Evolutionary conservation across 306 rosid species (phyloP).

Genomic region (Luffa acutangula): DNA sequence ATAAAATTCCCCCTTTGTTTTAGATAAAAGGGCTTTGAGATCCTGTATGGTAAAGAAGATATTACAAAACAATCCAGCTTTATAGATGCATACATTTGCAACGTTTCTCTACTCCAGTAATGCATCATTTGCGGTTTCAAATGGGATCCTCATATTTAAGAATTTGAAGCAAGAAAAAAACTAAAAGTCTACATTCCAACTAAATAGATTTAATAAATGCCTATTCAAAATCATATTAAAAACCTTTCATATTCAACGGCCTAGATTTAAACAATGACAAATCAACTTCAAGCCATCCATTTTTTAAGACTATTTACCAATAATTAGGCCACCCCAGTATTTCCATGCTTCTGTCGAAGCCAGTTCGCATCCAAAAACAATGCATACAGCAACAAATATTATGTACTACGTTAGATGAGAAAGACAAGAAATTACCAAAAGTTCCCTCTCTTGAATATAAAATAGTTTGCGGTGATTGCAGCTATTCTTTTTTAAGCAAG

Average conservation of each 20-base stretch:
- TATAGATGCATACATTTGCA: not conserved
- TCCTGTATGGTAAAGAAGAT: slow-evolving; percentile 36
- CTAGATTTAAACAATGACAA: not conserved
- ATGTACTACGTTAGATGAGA: not conserved
- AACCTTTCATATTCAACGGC: not conserved
- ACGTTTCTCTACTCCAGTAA: not conserved
- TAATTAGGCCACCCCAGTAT: not conserved
- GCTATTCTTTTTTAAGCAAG: slow-evolving; percentile 42
- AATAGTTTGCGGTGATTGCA: slow-evolving; percentile 47
- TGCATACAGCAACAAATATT: not conserved
- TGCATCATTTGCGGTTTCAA: not conserved
- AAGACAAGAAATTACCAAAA: slow-evolving; percentile 34
- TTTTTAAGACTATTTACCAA: not conserved
- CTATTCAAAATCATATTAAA: not conserved
- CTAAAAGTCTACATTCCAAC: not conserved
- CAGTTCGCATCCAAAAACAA: not conserved
- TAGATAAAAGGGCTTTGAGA: slow-evolving; percentile 51
- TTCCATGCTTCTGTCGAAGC: not conserved
- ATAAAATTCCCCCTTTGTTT: slow-evolving; percentile 52
- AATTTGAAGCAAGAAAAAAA: not conserved
- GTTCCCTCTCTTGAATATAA: slow-evolving; percentile 64
- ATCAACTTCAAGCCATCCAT: not conserved
- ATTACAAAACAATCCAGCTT: not conserved
- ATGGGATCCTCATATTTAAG: not conserved
- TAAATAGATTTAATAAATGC: not conserved